Conservation (phyloP, 345 rosid species). For the Gossypium arboreum region DNA sequence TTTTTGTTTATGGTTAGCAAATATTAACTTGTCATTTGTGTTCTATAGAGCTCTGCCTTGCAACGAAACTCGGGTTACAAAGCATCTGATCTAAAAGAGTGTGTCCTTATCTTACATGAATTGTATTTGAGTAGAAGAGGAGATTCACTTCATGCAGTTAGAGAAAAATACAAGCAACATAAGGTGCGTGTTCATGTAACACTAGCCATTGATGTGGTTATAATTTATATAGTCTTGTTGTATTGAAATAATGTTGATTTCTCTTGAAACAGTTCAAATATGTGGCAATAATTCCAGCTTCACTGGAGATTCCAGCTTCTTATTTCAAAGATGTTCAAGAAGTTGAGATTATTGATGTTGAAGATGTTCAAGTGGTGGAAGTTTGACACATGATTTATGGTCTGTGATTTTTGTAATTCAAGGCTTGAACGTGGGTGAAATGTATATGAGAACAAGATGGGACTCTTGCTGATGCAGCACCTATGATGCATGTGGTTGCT, state of each 20-base stretch:
- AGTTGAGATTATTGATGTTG: not conserved
- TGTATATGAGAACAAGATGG: slow-evolving; percentile 2
- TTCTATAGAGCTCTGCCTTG: slow-evolving; percentile 43
- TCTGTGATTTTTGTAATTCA: not conserved
- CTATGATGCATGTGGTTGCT: not conserved
- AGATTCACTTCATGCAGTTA: slow-evolving; percentile 46
- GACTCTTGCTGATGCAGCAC: not conserved
- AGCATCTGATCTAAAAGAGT: slow-evolving; percentile 46
- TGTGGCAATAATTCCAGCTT: slow-evolving; percentile 51
- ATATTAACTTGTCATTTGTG: not conserved
- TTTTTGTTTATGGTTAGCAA: not conserved
- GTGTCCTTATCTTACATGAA: slow-evolving; percentile 52
- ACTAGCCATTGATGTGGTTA: not conserved
- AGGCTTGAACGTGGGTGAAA: not conserved
- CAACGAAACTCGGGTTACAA: slow-evolving; percentile 48
- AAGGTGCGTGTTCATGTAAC: slow-evolving; percentile 39
- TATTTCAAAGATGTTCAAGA: slow-evolving; percentile 42
- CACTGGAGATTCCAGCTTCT: slow-evolving; percentile 46
- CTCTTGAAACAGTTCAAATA: slow-evolving; percentile 53
- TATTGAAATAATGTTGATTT: not conserved
- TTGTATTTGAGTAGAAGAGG: slow-evolving; percentile 61
- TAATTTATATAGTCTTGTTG: not conserved
- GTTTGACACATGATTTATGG: not conserved
- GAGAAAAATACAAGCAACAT: slow-evolving; percentile 74
- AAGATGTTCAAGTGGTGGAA: not conserved